These are phyloP conservation scores for Pneumocystis canis DNA, from an alignment of 1,139 yeast species.

Conservation along the genomic window DNA sequence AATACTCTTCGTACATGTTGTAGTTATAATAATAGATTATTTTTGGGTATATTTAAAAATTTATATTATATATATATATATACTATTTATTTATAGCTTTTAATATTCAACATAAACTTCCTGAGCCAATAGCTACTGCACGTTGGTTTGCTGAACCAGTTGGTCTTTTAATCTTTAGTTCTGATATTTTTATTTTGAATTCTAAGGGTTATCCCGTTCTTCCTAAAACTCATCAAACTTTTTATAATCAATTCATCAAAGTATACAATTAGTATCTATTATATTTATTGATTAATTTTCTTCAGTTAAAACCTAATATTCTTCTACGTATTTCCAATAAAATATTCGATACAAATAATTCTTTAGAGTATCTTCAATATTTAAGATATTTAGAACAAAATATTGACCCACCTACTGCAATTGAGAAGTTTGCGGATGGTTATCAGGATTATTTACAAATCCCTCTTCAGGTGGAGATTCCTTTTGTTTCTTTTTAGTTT, in stretches of 20 bases:
- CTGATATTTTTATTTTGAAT: slow-evolving; percentile 41
- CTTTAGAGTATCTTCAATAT: slow-evolving; percentile 36
- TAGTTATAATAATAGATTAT: slow-evolving; percentile 36
- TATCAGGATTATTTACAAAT: slow-evolving; percentile 32
- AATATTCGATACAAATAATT: slow-evolving; percentile 26
- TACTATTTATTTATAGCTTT: slow-evolving; percentile 25
- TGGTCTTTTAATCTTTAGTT: slow-evolving; percentile 38
- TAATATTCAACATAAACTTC: slow-evolving; percentile 37
- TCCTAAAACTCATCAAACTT: slow-evolving; percentile 38
- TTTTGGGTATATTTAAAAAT: slow-evolving; percentile 22
- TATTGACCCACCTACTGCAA: slow-evolving; percentile 22
- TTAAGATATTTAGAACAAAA: slow-evolving; percentile 36
- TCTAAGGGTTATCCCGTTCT: slow-evolving; percentile 48
- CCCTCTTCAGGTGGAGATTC: slow-evolving; percentile 36
- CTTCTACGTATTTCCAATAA: slow-evolving; percentile 24
- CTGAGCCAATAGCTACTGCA: slow-evolving; percentile 35
- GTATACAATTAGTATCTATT: not conserved
- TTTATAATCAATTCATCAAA: slow-evolving; percentile 15
- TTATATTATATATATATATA: not conserved
- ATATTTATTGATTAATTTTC: slow-evolving; percentile 2
- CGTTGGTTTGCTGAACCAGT: slow-evolving; percentile 58
- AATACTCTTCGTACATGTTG: slow-evolving; percentile 43
- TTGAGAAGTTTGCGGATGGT: slow-evolving; percentile 26
- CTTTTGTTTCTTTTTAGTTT: not conserved
- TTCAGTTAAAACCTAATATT: slow-evolving; percentile 21